Evolutionary conservation across 345 rosid species (phyloP), one percentile per base, ranked within the genome.

Genomic region (Hibiscus mutabilis): DNA sequence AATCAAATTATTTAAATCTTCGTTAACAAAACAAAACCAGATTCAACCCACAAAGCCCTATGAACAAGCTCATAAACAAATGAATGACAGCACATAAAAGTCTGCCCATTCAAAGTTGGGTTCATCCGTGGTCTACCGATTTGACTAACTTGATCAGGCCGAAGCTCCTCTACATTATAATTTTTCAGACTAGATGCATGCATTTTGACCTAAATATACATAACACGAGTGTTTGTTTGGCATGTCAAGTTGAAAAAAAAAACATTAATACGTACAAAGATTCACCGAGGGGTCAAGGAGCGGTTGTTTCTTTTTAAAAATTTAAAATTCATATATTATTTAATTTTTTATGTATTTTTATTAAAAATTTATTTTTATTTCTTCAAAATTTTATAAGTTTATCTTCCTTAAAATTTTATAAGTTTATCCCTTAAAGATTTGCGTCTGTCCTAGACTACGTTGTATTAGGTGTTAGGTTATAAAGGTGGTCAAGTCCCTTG

Each of bases 211-310:
- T 3, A 57, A 0, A 21, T 1, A 22, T 22, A 3, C 60, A 53
- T 74, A 76, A 76, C 70, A 74, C 79, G 81, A 84, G 80, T 82
- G 81, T 82, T 76, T 82, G 84, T 84, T 82, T 74, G 82, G 84
- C 78, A 37, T 60, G 21, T 29, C 3, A 71, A 67, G 74, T 79
- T 57, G 80, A 75, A 78, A 79, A 25, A 25, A 25, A 33, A 37
- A 79, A 22, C 31, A 25, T 52, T 52, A 52, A 5, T 16, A 7
- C 24, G 27, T n/a, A n/a, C n/a, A n/a, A n/a, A n/a, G n/a, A n/a
- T n/a, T n/a, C n/a, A n/a, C n/a, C n/a, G n/a, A n/a, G n/a, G n/a
- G n/a, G n/a, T n/a, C n/a, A n/a, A n/a, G n/a, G n/a, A n/a, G n/a
- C n/a, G n/a, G n/a, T n/a, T n/a, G 27, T 25, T 25, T 25, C 2